These are phyloP conservation scores for Sarocladiaceae sp. DNA, from an alignment of 2,329 filamentous ascomycete genomes.

Conservation along the genomic window DNA sequence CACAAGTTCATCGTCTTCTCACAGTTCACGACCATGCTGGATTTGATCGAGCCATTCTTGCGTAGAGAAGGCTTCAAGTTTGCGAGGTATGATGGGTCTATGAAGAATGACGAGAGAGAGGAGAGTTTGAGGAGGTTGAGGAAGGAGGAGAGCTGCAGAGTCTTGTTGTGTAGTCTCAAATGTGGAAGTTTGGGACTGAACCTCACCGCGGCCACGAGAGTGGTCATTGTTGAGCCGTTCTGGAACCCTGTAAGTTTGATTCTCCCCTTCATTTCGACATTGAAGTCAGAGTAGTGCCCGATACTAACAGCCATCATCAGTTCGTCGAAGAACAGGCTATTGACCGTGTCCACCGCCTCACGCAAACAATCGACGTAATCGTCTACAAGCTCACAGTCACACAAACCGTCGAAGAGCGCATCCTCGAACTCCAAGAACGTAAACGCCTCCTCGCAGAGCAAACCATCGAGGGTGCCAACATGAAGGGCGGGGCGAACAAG, in stretches of 20 bases:
- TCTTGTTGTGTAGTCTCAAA: slow-evolving; percentile 89
- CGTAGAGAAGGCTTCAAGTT: slow-evolving; percentile 68
- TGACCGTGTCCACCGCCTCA: slow-evolving; percentile 96
- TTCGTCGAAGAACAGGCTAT: slow-evolving; percentile 99
- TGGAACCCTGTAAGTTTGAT: slow-evolving; percentile 77
- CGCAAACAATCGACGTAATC: slow-evolving; percentile 89
- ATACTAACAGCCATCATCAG: slow-evolving; percentile 30
- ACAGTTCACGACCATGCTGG: slow-evolving; percentile 97
- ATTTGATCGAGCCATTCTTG: slow-evolving; percentile 91
- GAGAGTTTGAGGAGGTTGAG: slow-evolving; percentile 75
- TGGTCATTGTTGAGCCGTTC: slow-evolving; percentile 94
- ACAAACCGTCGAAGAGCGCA: slow-evolving; percentile 86
- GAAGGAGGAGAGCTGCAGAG: slow-evolving; percentile 68
- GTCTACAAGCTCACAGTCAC: slow-evolving; percentile 92
- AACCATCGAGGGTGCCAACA: slow-evolving; percentile 68
- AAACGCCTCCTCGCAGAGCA: slow-evolving; percentile 90
- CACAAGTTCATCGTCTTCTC: slow-evolving; percentile 99
- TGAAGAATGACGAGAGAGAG: slow-evolving; percentile 91
- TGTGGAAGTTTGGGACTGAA: slow-evolving; percentile 93
- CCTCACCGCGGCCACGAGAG: slow-evolving; percentile 85
- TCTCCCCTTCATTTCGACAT: background rate
- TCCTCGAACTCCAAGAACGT: slow-evolving; percentile 89
- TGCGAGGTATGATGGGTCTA: slow-evolving; percentile 89
- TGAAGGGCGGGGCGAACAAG: slow-evolving; percentile 56
- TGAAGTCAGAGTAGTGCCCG: background rate